Percentiles rank a stretch among this genome's conserved stretches.
Evolutionary conservation across 345 rosid genomes (phyloP).

Genomic region (Salix dunnii): DNA sequence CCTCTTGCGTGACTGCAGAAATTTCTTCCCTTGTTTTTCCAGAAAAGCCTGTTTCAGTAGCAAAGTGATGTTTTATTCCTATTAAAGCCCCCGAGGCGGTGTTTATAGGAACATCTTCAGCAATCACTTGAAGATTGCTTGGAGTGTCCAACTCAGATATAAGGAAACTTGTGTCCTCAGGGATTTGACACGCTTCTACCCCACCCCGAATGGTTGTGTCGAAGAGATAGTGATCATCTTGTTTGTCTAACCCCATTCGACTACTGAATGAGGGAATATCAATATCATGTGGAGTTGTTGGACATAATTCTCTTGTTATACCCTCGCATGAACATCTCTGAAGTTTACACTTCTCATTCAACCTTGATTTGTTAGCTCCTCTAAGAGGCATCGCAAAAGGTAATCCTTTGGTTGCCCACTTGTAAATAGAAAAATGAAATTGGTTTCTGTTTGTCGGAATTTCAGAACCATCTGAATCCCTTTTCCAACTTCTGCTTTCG

Average conservation of each 20-base stretch:
- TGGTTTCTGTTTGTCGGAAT: conserved; percentile 25
- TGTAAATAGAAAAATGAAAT: conserved; percentile 89
- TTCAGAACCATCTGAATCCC: conserved; percentile 31
- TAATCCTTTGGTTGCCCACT: conserved; percentile 78
- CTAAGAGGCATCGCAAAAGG: conserved; percentile 45
- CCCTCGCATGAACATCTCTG: conserved; percentile 31
- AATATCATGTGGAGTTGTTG: conserved; percentile 15
- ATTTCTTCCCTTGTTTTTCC: conserved; percentile 22
- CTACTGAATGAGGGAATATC: neutral
- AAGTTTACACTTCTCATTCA: conserved; percentile 36
- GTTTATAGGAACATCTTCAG: conserved; percentile 7
- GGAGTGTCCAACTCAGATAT: conserved; percentile 2
- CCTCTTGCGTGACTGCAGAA: conserved; percentile 20
- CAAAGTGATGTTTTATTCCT: conserved; percentile 16
- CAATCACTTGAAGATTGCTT: neutral
- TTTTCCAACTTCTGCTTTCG: conserved; percentile 13
- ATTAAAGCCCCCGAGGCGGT: conserved; percentile 1
- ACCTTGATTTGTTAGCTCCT: conserved; percentile 38
- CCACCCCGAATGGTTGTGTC: conserved; percentile 7
- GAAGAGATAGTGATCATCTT: conserved; percentile 4
- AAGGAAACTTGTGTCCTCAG: conserved; percentile 19
- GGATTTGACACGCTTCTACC: conserved; percentile 7
- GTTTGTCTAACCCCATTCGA: conserved; percentile 16
- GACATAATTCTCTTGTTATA: conserved; percentile 6
- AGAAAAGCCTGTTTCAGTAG: conserved; percentile 13